Evolutionary conservation across 139 green algal genomes (phyloP).

Genomic region (Picochlorum sp.): DNA sequence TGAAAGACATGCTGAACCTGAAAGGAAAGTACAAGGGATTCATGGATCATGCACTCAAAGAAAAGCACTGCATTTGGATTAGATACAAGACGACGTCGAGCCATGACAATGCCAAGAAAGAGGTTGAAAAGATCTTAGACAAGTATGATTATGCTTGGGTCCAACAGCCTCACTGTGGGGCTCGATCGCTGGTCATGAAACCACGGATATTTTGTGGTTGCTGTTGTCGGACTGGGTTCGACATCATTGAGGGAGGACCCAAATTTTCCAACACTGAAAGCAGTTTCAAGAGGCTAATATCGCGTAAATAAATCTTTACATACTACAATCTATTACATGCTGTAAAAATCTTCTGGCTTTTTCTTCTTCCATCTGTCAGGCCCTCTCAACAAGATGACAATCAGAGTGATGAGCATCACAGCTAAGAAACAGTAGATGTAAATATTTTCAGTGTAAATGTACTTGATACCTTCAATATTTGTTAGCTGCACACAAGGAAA

Average conservation of each 20-base stretch:
- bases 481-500: not conserved
- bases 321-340: constrained; percentile 2
- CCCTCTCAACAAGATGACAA: constrained; percentile 32
- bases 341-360: constrained; percentile 47
- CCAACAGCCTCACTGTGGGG: not conserved
- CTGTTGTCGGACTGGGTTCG: constrained; percentile 1
- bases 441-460: constrained; percentile 77
- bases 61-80: constrained; percentile 4
- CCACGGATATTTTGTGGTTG: not conserved
- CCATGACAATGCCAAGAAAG: not conserved
- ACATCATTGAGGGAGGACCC: constrained; percentile 2
- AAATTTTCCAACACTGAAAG: constrained; percentile 1
- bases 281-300: not conserved
- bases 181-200: not conserved
- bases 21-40: not conserved
- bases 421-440: constrained; percentile 61
- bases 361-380: constrained; percentile 45
- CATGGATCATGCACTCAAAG: constrained; percentile 3
- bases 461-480: constrained; percentile 69
- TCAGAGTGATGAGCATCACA: constrained; percentile 36
- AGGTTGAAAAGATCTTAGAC: not conserved
- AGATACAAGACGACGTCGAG: not conserved
- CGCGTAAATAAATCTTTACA: not conserved
- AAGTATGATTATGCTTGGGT: constrained; percentile 13
- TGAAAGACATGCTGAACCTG: not conserved